Evolutionary conservation across 306 rosid species (phyloP), one percentile per base, ranked within the genome.

Genomic region (Dalbergia cultrata): DNA sequence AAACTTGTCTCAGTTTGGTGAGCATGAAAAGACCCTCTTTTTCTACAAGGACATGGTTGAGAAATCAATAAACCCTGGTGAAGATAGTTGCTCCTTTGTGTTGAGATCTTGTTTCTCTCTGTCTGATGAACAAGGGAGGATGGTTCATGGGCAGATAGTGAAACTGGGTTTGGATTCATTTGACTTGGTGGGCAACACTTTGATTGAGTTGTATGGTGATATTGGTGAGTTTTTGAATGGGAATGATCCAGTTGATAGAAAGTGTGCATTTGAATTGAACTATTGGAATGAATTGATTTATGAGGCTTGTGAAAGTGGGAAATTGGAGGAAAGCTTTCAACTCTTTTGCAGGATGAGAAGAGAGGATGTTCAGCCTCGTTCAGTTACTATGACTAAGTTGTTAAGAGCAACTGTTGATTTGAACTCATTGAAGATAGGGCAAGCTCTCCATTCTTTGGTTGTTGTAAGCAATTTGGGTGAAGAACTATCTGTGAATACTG

Each of bases 401-500:
- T 68, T 91, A 85, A 87, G 89, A 49, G 80, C 66, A 16, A 75
- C 83, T 50, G 89, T 88, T 77, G 82, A 79, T 18, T 86, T 89
- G 61, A 84, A 83, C 39, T 87, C 84, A 5, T 59, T 89, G 72
- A 82, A 65, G 79, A 50, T 54, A 3, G 96, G 90, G 58, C 87
- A 81, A 80, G 54, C 66, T 17, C 87, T 88, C 41, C 97, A 93
- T 67, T 63, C 82, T 74, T 10, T 89, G 71, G 86, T 75, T 34
- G 53, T 90, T 49, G 87, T 85, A 81, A 82, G 88, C 70, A 78
- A 66, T 44, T 78, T 88, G 82, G 67, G 87, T 53, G 80, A 31
- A 68, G 89, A 91, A 58, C 54, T 93, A 78, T 68, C 82, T 13
- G 90, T 91, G 80, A 84, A 84, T 66, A 93, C 97, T 59, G 96